Base-by-base conservation (phyloP, 1,284 basidiomycete genomes). In the Cryptococcus sp. region DNA sequence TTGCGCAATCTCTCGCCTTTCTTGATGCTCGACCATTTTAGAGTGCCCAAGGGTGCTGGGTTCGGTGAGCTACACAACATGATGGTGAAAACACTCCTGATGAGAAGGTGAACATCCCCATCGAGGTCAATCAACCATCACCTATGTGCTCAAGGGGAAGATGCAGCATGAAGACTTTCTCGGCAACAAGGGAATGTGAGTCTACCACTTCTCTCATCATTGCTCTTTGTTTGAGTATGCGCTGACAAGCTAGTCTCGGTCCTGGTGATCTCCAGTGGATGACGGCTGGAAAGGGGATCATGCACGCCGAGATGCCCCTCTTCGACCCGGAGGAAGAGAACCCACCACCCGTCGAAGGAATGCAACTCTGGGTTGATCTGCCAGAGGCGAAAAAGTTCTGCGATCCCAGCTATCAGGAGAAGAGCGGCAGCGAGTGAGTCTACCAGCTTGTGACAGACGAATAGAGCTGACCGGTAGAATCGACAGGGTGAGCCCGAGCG, bases 351-450 rank as follows among this genome's bases (percentile, higher is more conserved):
- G 50, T 54, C 14, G 79, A 64, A 25, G 93, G 90, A 6, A 76
- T 97, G 34, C 93, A 97, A 65, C 80, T 97, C 23, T 97, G 93
- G 94, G 77, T 97, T 39, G 93, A 97, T 73, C 76, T 97, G 16
- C 94, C 93, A 0, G 84, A 85, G 60, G 68, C 86, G 74, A 80
- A 82, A 71, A 97, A 97, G 74, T 86, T 92, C 80, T 80, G 84
- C 49, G 72, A 75, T 21, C 75, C 78, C 4, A 63, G 60, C 12
- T 80, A 79, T 65, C 77, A 79, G 56, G 78, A 79, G 60, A 71
- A 72, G 48, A 66, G 67, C 22, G 69, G 71, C 2, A 53, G 56
- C 7, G 65, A 67, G 78, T 82, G 72, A 59, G 81, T 75, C 4
- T 35, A 12, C 12, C n/a, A 7, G 23, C 22, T 44, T 11, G n/a